Percentiles rank a stretch among this genome's conserved stretches.
phyloP scores from a whole-genome alignment of 176 grass and related monocot genomes.

The Cocos nucifera region DNA sequence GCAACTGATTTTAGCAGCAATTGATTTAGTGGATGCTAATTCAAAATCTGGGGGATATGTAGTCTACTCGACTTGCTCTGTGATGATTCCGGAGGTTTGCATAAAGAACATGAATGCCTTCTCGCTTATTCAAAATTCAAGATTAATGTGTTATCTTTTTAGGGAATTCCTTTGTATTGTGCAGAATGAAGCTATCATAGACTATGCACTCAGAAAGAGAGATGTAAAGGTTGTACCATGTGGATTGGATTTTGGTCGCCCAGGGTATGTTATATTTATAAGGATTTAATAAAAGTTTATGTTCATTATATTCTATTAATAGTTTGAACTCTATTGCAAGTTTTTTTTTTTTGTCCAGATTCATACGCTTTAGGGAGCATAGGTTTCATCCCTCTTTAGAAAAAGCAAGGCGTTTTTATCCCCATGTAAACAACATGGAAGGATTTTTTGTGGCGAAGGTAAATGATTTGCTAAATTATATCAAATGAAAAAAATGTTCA shows the following conservation, averaged over 20 bases:
- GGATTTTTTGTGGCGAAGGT: constrained; percentile 99
- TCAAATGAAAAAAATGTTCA: neutral
- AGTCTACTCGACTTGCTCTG: constrained; percentile 97
- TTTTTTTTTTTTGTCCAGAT: constrained; percentile 33
- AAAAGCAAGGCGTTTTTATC: constrained; percentile 98
- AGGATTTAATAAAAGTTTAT: neutral
- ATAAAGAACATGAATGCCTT: neutral
- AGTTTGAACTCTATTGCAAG: no score
- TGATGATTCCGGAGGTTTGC: constrained; percentile 78
- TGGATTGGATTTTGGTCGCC: constrained; percentile 87
- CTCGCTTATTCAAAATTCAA: no score
- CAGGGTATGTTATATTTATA: constrained; percentile 49
- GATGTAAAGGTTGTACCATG: constrained; percentile 66
- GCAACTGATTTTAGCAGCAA: constrained; percentile 93
- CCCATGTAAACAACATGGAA: constrained; percentile 99
- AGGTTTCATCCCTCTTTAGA: constrained; percentile 91
- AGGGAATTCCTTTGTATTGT: constrained; percentile 2
- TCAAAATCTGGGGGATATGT: constrained; percentile 92
- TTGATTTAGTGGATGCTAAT: constrained; percentile 97
- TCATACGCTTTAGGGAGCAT: constrained; percentile 68
- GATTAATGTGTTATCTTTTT: neutral
- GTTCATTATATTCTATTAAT: no score
- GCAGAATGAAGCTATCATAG: constrained; percentile 88
- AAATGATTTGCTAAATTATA: neutral
- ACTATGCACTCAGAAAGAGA: constrained; percentile 84